phyloP scores from a whole-genome alignment of 2,329 filamentous ascomycete genomes.

The Lasiodiplodia sp. region DNA sequence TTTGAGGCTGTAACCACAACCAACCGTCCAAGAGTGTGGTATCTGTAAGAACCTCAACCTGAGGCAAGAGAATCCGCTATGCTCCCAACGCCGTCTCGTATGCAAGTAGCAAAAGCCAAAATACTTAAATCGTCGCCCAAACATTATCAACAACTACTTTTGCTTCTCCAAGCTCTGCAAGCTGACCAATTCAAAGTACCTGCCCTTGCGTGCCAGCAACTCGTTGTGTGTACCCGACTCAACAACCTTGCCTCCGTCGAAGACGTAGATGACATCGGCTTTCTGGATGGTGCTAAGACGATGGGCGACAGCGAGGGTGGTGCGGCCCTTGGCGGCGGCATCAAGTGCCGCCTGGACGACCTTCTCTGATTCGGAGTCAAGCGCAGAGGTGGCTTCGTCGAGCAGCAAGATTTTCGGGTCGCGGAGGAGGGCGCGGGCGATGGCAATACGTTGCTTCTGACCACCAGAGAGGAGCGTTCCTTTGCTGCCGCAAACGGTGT shows the following conservation, averaged over 20 bases:
- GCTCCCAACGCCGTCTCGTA: conserved; percentile 2
- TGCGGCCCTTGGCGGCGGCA: conserved; percentile 79
- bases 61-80: neutral
- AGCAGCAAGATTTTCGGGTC: conserved; percentile 76
- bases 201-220: conserved; percentile 6
- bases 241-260: conserved; percentile 82
- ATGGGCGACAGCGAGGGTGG: conserved; percentile 92
- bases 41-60: neutral
- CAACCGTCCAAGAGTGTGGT: conserved; percentile 11
- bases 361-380: conserved; percentile 59
- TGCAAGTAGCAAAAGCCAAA: neutral
- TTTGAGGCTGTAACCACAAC: neutral
- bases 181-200: conserved; percentile 30
- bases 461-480: conserved; percentile 74
- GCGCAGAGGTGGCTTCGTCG: conserved; percentile 32
- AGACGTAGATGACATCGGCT: conserved; percentile 90
- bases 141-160: neutral
- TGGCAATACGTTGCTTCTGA: conserved; percentile 91
- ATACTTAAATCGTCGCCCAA: neutral
- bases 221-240: conserved; percentile 76
- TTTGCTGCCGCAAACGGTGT: conserved; percentile 42
- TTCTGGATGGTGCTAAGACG: conserved; percentile 88
- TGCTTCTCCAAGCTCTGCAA: conserved; percentile 31
- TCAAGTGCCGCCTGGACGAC: conserved; percentile 80
- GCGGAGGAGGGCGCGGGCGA: conserved; percentile 85